phyloP scores from a whole-genome alignment of 2,329 filamentous ascomycete species.

The Phaeosphaeriaceae sp. region DNA sequence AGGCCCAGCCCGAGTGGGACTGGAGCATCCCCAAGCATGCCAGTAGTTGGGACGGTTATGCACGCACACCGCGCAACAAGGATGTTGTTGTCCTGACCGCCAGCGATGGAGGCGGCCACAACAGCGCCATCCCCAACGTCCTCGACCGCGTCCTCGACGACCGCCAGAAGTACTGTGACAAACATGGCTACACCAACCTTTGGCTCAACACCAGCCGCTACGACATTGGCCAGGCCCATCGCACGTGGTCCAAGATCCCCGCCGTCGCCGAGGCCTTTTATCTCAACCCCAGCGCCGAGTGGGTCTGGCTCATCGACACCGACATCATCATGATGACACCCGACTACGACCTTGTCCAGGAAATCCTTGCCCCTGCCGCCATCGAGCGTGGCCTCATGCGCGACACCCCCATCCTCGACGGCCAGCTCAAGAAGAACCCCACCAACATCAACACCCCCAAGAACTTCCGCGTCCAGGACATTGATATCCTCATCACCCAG shows the following conservation, averaged over 20 bases:
- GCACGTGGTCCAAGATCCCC: slow-evolving; percentile 51
- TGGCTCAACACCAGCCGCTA: slow-evolving; percentile 52
- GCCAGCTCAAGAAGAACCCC: slow-evolving; percentile 34
- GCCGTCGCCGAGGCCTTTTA: slow-evolving; percentile 50
- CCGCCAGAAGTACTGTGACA: slow-evolving; percentile 45
- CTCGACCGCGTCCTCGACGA: slow-evolving; percentile 43
- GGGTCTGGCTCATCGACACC: slow-evolving; percentile 52
- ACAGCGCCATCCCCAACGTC: slow-evolving; percentile 48
- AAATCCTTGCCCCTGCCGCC: slow-evolving; percentile 43
- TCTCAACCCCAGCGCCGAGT: slow-evolving; percentile 47
- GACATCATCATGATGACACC: slow-evolving; percentile 52
- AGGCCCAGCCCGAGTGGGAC: slow-evolving; percentile 40
- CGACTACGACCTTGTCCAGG: slow-evolving; percentile 36
- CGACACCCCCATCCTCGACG: slow-evolving; percentile 35
- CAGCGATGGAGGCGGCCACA: slow-evolving; percentile 51
- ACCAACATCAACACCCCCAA: slow-evolving; percentile 35
- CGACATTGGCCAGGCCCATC: slow-evolving; percentile 45
- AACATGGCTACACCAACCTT: slow-evolving; percentile 48
- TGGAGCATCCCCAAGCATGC: slow-evolving; percentile 35
- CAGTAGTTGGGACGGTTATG: slow-evolving; percentile 36
- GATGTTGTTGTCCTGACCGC: slow-evolving; percentile 50
- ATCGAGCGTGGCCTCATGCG: slow-evolving; percentile 37
- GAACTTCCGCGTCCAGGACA: slow-evolving; percentile 38
- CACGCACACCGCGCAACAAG: slow-evolving; percentile 38
- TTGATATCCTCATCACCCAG: slow-evolving; percentile 50